A percentile compares a stretch with the other conserved stretches of the same genome.
These are phyloP conservation scores for Cerioporus squamosus DNA, from an alignment of 1,284 basidiomycete genomes.

Conservation along the genomic window DNA sequence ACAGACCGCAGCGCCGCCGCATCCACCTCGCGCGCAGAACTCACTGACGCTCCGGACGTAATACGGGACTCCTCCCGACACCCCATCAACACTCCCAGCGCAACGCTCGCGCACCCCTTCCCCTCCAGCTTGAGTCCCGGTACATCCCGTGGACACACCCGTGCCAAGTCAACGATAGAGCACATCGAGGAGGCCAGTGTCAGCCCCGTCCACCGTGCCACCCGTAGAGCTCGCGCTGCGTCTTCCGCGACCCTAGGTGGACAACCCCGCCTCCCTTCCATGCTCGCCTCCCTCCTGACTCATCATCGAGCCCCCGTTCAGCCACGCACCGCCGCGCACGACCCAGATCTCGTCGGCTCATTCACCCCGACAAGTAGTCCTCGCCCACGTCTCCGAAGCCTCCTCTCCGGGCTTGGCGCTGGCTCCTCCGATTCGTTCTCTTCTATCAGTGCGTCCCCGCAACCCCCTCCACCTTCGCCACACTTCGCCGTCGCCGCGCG, in stretches of 20 bases:
- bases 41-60: slow-evolving; percentile 1
- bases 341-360: slow-evolving; percentile 31
- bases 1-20: background rate
- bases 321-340: slow-evolving; percentile 17
- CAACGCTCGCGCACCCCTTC: background rate
- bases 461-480: slow-evolving; percentile 2
- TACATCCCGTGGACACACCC: slow-evolving; percentile 1
- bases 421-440: background rate
- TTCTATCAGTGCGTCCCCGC: slow-evolving; percentile 3
- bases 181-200: background rate
- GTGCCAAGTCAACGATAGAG: slow-evolving; percentile 18
- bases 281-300: slow-evolving; percentile 22
- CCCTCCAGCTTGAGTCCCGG: background rate
- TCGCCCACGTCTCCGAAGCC: slow-evolving; percentile 27
- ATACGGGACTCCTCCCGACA: slow-evolving; percentile 15
- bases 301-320: slow-evolving; percentile 21
- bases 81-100: background rate
- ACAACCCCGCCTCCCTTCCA: slow-evolving; percentile 18
- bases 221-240: slow-evolving; percentile 11
- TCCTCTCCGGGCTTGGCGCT: slow-evolving; percentile 18
- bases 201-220: background rate
- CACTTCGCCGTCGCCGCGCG: background rate
- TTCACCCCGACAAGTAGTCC: slow-evolving; percentile 35
- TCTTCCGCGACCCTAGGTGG: slow-evolving; percentile 12
- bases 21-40: slow-evolving; percentile 1